These are phyloP conservation scores for Lipomyces sp. DNA, from an alignment of 805 yeast species.

Conservation along the genomic window DNA sequence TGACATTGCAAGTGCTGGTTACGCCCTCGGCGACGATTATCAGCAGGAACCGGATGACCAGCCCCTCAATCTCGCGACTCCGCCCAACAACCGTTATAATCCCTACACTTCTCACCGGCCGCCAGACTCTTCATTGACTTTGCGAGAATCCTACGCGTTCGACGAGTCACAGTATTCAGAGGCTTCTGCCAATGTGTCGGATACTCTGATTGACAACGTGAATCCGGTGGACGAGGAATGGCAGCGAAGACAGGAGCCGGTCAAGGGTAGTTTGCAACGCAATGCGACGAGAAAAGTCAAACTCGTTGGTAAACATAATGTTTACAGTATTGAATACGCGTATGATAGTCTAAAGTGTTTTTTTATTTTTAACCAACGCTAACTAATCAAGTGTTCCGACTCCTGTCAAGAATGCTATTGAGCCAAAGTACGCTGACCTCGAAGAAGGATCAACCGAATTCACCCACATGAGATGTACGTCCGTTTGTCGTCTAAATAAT, in stretches of 20 bases:
- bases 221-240: conserved; percentile 36
- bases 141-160: neutral
- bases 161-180: neutral
- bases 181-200: conserved; percentile 12
- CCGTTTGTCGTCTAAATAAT: neutral
- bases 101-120: conserved; percentile 17
- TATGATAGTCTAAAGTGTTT: conserved; percentile 3
- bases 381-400: conserved; percentile 47
- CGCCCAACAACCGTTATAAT: conserved; percentile 22
- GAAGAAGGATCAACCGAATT: conserved; percentile 52
- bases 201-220: conserved; percentile 11
- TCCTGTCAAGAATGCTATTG: conserved; percentile 48
- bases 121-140: conserved; percentile 3
- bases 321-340: conserved; percentile 40
- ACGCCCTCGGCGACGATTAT: neutral
- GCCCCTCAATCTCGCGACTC: conserved; percentile 17
- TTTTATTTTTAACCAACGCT: conserved; percentile 8
- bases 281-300: conserved; percentile 48
- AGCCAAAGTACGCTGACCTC: conserved; percentile 49
- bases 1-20: neutral
- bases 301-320: conserved; percentile 45
- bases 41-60: conserved; percentile 11
- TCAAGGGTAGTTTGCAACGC: conserved; percentile 40
- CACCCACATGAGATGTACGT: conserved; percentile 59
- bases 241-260: conserved; percentile 43